Base-by-base conservation (phyloP, 2,329 filamentous ascomycete genomes). In the Talaromyces sp. region DNA sequence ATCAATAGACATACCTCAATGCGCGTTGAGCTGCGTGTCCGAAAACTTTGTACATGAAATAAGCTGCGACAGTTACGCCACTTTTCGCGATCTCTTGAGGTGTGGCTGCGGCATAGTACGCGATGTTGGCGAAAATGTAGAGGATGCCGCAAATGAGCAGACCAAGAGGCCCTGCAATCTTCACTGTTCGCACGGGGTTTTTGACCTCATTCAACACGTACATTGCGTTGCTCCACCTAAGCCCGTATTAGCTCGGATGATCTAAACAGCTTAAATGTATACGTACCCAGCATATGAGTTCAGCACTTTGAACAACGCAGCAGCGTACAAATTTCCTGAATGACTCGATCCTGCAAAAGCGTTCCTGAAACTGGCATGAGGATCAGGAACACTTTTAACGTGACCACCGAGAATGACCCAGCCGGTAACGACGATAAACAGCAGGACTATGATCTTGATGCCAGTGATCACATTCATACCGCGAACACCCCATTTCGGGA, bases 281-380 rank as follows among this genome's bases (percentile, higher is more conserved):
- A 56, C 54, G 16, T 84, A 85, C 54, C 85, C 84, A 33, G 82
- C 81, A 72, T 82, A 87, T 66, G 79, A 84, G 78, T 84, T 86
- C 64, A 86, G 79, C 19, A 86, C 82, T 69, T 86, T 86, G 71
- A 85, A 83, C 3, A 86, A 74, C 0, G 83, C 83, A 0, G 83
- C 85, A 1, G 79, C 78, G 63, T 81, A 80, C 65, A 79, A 74
- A 68, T 81, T 80, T 1, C 78, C 76, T 67, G 79, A 77, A 14
- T 73, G 62, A 14, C 52, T 60, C 16, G 66, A 68, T 13, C 62
- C 62, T 35, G 65, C 65, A 58, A 64, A 68, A 9, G 62, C 62
- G 39, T 62, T 62, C 19, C 60, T 50, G 33, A 68, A 68, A 27
- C 61, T 68, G 11, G 50, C 60, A 56, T 64, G 65, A 0, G 66